These are phyloP conservation scores for Vigna hirtella DNA, from an alignment of 306 rosid genomes.

Conservation along the genomic window DNA sequence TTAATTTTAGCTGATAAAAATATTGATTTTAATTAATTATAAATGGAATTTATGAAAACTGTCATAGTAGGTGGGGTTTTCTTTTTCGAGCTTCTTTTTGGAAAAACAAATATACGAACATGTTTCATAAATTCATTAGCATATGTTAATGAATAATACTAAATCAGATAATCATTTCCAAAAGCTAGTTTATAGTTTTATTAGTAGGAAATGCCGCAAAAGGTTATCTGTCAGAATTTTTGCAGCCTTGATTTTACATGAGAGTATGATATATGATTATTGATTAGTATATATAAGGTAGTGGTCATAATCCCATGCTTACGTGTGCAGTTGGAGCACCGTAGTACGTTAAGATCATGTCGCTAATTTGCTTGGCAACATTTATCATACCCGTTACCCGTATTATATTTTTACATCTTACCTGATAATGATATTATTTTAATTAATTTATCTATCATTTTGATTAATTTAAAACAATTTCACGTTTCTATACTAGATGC, in stretches of 20 bases:
- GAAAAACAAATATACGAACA: neutral
- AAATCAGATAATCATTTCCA: neutral
- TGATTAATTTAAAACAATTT: neutral
- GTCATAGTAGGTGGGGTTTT: too few relatives aligned
- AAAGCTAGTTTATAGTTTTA: constrained; percentile 1
- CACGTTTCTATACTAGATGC: neutral
- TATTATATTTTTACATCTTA: neutral
- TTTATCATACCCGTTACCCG: neutral
- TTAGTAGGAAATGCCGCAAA: neutral
- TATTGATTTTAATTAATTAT: too few relatives aligned
- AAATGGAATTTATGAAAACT: too few relatives aligned
- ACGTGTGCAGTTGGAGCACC: neutral
- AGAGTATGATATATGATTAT: neutral
- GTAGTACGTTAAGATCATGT: neutral
- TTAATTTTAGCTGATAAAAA: too few relatives aligned
- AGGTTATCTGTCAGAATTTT: constrained; percentile 8
- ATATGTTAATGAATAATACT: neutral
- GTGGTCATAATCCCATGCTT: neutral
- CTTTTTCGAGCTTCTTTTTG: neutral
- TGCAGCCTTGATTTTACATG: neutral
- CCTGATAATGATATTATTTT: neutral
- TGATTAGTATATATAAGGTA: neutral
- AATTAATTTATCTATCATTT: neutral
- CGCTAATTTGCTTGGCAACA: neutral
- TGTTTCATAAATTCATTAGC: neutral